These are phyloP conservation scores for Ballota nigra DNA, from an alignment of 257 asterid genomes.

Conservation along the genomic window DNA sequence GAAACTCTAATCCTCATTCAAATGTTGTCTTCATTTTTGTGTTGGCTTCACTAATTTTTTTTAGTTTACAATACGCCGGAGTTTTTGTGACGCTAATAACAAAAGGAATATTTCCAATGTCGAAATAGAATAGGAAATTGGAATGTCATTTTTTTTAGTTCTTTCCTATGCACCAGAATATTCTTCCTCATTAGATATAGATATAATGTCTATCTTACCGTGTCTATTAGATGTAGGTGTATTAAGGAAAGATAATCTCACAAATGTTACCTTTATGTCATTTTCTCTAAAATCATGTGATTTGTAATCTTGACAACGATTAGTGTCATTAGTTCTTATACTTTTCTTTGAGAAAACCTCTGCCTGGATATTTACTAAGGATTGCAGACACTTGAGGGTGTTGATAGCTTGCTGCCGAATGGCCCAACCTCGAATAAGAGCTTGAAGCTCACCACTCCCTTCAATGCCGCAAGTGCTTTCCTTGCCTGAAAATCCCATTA, in stretches of 20 bases:
- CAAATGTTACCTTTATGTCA: slow-evolving; percentile 63
- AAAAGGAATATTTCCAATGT: too few relatives aligned
- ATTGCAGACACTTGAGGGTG: slow-evolving; percentile 83
- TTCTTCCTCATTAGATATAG: background rate
- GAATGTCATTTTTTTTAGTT: background rate
- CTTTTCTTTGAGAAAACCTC: slow-evolving; percentile 71
- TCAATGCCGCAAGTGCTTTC: slow-evolving; percentile 81
- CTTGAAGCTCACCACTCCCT: slow-evolving; percentile 91
- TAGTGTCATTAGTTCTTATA: slow-evolving; percentile 41
- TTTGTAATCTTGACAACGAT: slow-evolving; percentile 34
- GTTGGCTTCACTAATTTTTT: too few relatives aligned
- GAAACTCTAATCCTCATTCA: too few relatives aligned
- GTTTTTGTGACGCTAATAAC: too few relatives aligned
- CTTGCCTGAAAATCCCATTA: slow-evolving; percentile 57
- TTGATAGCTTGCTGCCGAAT: slow-evolving; percentile 78
- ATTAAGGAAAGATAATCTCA: slow-evolving; percentile 1
- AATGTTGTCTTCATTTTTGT: too few relatives aligned
- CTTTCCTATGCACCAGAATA: background rate
- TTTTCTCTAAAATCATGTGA: slow-evolving; percentile 47
- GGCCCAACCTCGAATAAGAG: slow-evolving; percentile 89
- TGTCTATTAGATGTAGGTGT: background rate
- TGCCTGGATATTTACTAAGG: slow-evolving; percentile 79
- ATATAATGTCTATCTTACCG: background rate
- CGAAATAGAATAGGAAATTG: background rate
- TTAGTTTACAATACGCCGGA: too few relatives aligned